phyloP scores from a whole-genome alignment of 2,329 filamentous ascomycete species.

The Phaeosphaeriaceae sp. region DNA sequence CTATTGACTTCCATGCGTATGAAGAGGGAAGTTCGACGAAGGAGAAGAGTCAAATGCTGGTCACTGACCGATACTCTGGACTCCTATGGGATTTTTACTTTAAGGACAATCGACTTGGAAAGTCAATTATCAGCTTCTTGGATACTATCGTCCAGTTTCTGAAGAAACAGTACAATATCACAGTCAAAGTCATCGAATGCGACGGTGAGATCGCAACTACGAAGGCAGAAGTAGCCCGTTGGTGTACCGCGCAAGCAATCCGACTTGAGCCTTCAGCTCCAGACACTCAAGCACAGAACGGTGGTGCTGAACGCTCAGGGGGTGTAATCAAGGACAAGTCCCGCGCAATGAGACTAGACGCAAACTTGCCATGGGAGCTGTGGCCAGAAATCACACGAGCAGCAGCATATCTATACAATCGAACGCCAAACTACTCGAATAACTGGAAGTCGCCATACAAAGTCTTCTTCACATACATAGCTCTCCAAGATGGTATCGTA shows the following conservation, averaged over 20 bases:
- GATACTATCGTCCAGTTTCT: slow-evolving; percentile 1
- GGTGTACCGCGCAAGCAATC: not conserved
- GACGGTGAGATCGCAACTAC: no score
- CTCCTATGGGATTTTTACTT: no score
- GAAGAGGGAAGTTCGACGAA: no score
- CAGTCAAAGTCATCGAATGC: slow-evolving; percentile 8
- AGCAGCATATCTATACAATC: no score
- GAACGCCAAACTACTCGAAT: slow-evolving; percentile 12
- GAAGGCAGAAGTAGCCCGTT: slow-evolving; percentile 2
- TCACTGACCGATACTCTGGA: no score
- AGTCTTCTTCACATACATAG: no score
- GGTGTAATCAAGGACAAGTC: slow-evolving; percentile 11
- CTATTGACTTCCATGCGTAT: no score
- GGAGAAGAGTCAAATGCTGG: no score
- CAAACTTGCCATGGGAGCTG: slow-evolving; percentile 8
- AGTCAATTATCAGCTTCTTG: slow-evolving; percentile 5
- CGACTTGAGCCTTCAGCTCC: slow-evolving; percentile 9
- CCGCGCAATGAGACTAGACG: slow-evolving; percentile 5
- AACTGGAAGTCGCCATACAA: no score
- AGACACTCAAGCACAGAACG: slow-evolving; percentile 14
- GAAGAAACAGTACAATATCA: slow-evolving; percentile 1
- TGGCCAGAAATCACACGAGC: no score
- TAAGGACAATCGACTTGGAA: not conserved
- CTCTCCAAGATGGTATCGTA: not conserved
- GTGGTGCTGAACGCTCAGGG: no score